These are phyloP conservation scores for Populus deltoides DNA, from an alignment of 345 rosid genomes.

Conservation along the genomic window DNA sequence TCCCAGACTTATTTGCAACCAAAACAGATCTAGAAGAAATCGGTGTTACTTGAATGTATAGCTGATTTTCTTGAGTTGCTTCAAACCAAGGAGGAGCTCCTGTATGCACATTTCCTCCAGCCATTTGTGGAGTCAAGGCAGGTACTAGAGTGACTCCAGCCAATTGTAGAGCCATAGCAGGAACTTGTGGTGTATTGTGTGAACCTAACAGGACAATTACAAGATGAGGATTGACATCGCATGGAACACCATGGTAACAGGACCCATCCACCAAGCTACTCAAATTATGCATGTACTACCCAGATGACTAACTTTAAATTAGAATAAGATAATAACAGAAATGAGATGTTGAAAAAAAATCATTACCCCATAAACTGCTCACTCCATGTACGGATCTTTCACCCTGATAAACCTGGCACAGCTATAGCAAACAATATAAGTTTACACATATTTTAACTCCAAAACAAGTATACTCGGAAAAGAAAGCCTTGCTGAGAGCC, in stretches of 20 bases:
- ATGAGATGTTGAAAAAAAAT: slow-evolving; percentile 7
- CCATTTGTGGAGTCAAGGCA: slow-evolving; percentile 21
- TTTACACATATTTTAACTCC: background rate
- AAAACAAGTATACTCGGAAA: slow-evolving; percentile 1
- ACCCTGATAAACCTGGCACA: slow-evolving; percentile 36
- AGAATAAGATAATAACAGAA: slow-evolving; percentile 9
- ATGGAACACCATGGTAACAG: background rate
- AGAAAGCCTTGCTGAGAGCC: slow-evolving; percentile 2
- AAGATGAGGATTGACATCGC: slow-evolving; percentile 4
- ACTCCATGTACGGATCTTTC: slow-evolving; percentile 25
- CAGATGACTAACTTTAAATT: background rate
- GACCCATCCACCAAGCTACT: background rate
- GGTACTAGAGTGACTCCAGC: slow-evolving; percentile 21
- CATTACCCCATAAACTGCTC: slow-evolving; percentile 48
- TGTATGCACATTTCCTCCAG: slow-evolving; percentile 67
- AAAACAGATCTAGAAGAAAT: slow-evolving; percentile 23
- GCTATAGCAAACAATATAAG: slow-evolving; percentile 19
- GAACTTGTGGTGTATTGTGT: slow-evolving; percentile 33
- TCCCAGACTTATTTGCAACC: slow-evolving; percentile 38
- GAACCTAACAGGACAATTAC: slow-evolving; percentile 37
- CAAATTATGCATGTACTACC: background rate
- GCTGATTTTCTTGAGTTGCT: slow-evolving; percentile 39
- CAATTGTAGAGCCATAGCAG: slow-evolving; percentile 32
- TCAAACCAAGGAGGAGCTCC: slow-evolving; percentile 87
- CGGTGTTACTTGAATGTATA: slow-evolving; percentile 29